Evolutionary conservation across 2,329 filamentous ascomycete species (phyloP), one percentile per base, ranked within the genome.

Genomic region (Didymella arachidicola): DNA sequence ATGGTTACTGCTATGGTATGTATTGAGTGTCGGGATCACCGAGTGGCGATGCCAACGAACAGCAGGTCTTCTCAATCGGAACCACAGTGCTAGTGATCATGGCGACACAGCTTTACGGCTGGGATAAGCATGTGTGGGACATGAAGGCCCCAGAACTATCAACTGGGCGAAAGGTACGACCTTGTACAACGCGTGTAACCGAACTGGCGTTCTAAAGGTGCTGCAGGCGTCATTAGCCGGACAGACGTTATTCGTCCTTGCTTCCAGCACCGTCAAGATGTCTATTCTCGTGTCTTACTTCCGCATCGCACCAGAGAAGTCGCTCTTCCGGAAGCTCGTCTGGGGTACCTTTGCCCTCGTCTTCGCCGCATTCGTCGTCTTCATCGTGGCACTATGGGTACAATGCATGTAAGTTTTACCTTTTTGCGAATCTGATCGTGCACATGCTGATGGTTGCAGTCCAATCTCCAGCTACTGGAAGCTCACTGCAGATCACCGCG

Each of bases 391-490:
- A n/a, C 64, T 78, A 11, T 78, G 74, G 74, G 63, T 75, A 22
- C 74, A 77, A 57, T 77, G 74, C 72, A 72, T 75, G 74, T 77
- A 59, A 51, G 74, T 70, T 18, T 25, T 30, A 41, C 42, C n/a
- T 46, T 32, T 22, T 19, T 16, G 8, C 6, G 34, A 29, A 42
- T 8, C 12, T n/a, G 2, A 10, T 38, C 4, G 30, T 44, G 38
- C 44, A n/a, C 19, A 26, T 53, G 47, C 67, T 75, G 59, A 75
- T 63, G 22, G n/a, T 34, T 14, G n/a, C 43, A 82, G 79, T 16
- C 80, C 80, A 2, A 77, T 81, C 14, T 68, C 74, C 39, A 75
- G 78, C 47, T 82, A 82, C 53, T 83, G 80, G 80, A 68, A 68
- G 22, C 74, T 79, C 38, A 72, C 74, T 10, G 66, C 75, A 25